Percentiles rank a stretch among this genome's conserved stretches.
Conservation (phyloP, 2,329 filamentous ascomycete species). For the Exophiala oligosperma region DNA sequence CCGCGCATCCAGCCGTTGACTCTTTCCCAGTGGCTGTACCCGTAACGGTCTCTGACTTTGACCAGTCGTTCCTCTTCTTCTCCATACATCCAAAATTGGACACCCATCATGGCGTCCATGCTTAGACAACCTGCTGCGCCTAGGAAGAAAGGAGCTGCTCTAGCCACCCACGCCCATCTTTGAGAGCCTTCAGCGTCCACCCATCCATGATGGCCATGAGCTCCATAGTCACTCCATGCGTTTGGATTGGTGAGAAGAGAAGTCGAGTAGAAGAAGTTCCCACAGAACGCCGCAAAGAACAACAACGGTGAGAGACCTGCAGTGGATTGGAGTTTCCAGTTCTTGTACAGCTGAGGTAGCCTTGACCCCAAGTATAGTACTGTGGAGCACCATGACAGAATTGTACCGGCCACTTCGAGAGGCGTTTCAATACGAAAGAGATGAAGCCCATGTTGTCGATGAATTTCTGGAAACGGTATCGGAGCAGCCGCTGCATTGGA, state of each 20-base stretch:
- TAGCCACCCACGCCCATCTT: constrained; percentile 56
- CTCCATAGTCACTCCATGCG: constrained; percentile 58
- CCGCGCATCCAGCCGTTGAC: constrained; percentile 67
- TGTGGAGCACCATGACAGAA: constrained; percentile 59
- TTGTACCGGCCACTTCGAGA: constrained; percentile 48
- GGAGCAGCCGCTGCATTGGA: constrained; percentile 43
- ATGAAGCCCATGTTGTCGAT: constrained; percentile 26
- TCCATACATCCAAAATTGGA: constrained; percentile 64
- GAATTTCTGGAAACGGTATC: constrained; percentile 16
- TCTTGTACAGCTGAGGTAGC: constrained; percentile 66
- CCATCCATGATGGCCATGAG: constrained; percentile 62
- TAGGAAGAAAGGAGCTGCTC: constrained; percentile 64
- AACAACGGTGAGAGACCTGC: constrained; percentile 63
- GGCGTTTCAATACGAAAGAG: constrained; percentile 31
- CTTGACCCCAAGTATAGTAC: constrained; percentile 60
- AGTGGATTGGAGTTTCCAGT: constrained; percentile 62
- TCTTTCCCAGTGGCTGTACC: constrained; percentile 52
- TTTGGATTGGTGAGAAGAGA: constrained; percentile 64
- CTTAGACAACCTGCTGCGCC: constrained; percentile 65
- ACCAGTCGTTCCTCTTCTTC: constrained; percentile 48
- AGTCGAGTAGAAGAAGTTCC: constrained; percentile 66
- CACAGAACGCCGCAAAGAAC: constrained; percentile 66
- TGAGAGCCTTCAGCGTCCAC: constrained; percentile 57
- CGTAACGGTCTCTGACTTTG: constrained; percentile 46
- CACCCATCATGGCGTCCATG: constrained; percentile 62